Evolutionary conservation across 2,329 filamentous ascomycete genomes (phyloP).

Genomic region (Pseudocercospora cruenta): DNA sequence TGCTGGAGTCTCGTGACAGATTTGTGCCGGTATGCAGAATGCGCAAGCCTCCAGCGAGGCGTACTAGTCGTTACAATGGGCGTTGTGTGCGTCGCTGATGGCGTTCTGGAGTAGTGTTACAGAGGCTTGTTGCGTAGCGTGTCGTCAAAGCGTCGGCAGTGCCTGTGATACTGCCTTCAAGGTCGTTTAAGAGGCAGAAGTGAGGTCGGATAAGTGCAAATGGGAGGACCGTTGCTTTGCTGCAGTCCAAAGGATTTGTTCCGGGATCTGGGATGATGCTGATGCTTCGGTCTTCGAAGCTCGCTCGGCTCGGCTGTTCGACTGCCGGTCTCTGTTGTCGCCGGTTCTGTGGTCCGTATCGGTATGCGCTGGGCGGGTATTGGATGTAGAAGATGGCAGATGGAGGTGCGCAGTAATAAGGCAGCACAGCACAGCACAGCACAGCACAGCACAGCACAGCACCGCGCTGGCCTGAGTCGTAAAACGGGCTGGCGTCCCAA

Average conservation of each 20-base stretch:
- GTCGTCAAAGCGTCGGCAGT: not conserved
- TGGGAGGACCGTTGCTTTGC: conserved; percentile 1
- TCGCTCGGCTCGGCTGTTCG: not conserved
- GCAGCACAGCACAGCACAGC: not conserved
- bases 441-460: not conserved
- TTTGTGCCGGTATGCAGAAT: not conserved
- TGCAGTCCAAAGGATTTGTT: conserved; percentile 6
- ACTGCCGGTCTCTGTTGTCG: not conserved
- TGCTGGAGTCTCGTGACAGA: not conserved
- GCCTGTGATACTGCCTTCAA: not conserved
- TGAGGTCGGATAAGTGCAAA: not conserved
- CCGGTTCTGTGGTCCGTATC: not conserved
- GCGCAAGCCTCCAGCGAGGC: not conserved
- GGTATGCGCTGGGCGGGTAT: not conserved
- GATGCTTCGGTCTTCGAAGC: not conserved
- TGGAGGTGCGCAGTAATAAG: not conserved
- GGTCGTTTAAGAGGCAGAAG: not conserved
- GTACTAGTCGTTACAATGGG: conserved; percentile 5
- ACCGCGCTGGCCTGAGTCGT: not conserved
- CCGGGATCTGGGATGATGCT: conserved; percentile 4
- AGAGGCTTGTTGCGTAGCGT: not conserved
- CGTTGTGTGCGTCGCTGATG: not conserved
- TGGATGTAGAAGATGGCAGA: not conserved
- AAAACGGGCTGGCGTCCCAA: not conserved
- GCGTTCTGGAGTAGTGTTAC: not conserved